Base-by-base conservation (phyloP, 2,329 filamentous ascomycete species). In the Rhytidhysteron rufulum region DNA sequence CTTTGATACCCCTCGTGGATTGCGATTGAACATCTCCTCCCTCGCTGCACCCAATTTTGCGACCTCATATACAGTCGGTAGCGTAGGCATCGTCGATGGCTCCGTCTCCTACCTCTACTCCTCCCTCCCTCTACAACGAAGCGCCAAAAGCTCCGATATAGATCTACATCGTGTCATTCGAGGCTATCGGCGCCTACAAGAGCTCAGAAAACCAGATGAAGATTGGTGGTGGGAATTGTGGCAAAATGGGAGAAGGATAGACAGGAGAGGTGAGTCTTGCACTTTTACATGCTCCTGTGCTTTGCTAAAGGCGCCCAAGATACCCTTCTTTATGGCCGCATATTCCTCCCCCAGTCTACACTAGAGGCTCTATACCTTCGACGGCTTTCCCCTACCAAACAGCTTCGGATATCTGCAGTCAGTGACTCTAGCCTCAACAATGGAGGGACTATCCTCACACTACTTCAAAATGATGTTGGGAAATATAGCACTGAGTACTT, bases 51-150 rank as follows among this genome's bases (percentile, higher is more conserved):
- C 88, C 7, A 88, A 95, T 65, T 96, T 97, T 57, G 91, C 90
- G 18, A 95, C 90, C 13, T 91, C 89, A 27, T 98, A 98, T 67
- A 86, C 88, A 31, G 79, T 98, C 32, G 88, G 89, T 45, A 94
- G 85, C 31, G 79, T 94, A 13, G 93, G 91, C 44, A 77, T 95
- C 25, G 90, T 98, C 37, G 91, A 97, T 69, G 93, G 93, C 62
- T 95, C 89, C n/a, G 79, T 98, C 42, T 95, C 90, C 11, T 98
- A 97, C 68, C 80, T 98, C 39, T 97, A 95, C 72, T 94, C 89
- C 35, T 95, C 88, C 3, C 75, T 93, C 7, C 83, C 88, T 10
- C 77, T 97, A 41, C 70, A 74, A 29, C 74, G 83, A 16, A 68
- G 70, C 48, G 88, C 74, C 65, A 79, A 81, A 65, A 95, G 88